A percentile compares a stretch with the other conserved stretches of the same genome.
These are phyloP conservation scores for Carpinus viminea DNA, from an alignment of 306 rosid species.

Conservation along the genomic window DNA sequence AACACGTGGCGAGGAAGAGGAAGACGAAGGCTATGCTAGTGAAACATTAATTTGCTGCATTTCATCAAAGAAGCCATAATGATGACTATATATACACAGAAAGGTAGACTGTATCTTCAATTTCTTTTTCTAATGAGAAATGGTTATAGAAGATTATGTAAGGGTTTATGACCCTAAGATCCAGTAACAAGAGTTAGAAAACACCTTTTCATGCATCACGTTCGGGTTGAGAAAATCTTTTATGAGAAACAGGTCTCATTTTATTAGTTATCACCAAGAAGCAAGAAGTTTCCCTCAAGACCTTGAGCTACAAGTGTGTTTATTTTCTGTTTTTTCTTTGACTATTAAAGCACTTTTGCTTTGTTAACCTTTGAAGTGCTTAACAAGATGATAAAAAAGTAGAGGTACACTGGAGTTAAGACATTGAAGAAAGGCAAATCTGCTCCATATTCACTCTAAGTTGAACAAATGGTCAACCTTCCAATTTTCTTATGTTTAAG, in stretches of 20 bases:
- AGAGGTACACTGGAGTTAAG: no score
- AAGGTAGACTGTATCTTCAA: conserved; percentile 42
- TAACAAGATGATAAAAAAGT: background rate
- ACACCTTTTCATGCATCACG: conserved; percentile 11
- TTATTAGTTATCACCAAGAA: conserved; percentile 16
- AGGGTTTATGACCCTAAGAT: conserved; percentile 28
- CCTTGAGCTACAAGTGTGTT: background rate
- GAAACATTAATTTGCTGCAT: conserved; percentile 44
- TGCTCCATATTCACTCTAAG: no score
- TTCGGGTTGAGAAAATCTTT: conserved; percentile 26
- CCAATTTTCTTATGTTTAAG: no score
- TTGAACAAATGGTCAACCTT: no score
- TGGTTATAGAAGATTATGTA: conserved; percentile 37
- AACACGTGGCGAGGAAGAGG: conserved; percentile 74
- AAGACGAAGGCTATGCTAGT: conserved; percentile 85
- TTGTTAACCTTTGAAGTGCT: background rate
- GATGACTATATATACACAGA: conserved; percentile 60
- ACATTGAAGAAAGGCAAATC: no score
- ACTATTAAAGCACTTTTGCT: background rate
- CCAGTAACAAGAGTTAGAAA: conserved; percentile 33
- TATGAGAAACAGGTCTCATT: conserved; percentile 19
- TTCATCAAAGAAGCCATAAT: conserved; percentile 33
- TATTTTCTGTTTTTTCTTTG: background rate
- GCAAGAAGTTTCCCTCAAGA: background rate
- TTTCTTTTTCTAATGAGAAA: conserved; percentile 42